Evolutionary conservation across 208 protist species (phyloP), one percentile per base, ranked within the genome.

Genomic region (Acanthamoeba divionensis): DNA sequence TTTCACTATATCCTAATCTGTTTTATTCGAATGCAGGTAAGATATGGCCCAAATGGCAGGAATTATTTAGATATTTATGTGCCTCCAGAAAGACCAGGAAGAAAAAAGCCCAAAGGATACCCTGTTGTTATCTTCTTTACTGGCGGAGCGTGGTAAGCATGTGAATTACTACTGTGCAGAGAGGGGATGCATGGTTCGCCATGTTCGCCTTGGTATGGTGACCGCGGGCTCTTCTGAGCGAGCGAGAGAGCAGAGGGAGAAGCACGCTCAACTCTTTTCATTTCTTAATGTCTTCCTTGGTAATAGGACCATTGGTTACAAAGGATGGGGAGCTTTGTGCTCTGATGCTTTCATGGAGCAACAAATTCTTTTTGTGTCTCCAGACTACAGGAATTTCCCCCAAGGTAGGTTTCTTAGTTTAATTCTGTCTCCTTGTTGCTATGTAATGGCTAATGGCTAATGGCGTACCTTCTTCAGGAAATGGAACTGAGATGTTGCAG

Each of bases 231-330:
- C n/a, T n/a, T n/a, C n/a, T n/a, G n/a, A n/a, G n/a, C n/a, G n/a
- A n/a, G n/a, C n/a, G n/a, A n/a, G n/a, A n/a, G n/a, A n/a, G n/a
- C n/a, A n/a, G n/a, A n/a, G n/a, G n/a, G n/a, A n/a, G n/a, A n/a
- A n/a, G n/a, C 66, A 8, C 31, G n/a, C 5, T 73, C n/a, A 31
- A 4, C 4, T 41, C 5, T 38, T 36, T 36, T 67, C 36, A 54
- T 47, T 50, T 9, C 29, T 52, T 79, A 79, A 47, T 9, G 33
- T 12, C 8, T 44, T 63, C 41, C 45, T 41, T 62, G 38, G 18
- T 36, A 48, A 83, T 41, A 62, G 73, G 73, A 83, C 50, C 47
- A 83, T 83, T 21, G 73, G 73, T 10, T 83, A 83, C 73, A 83
- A 83, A 52, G 21, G 6, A 1, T 83, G 73, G 73, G 62, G 73